A percentile compares a stretch with the other conserved stretches of the same genome.
Evolutionary conservation across 352 stramenopile species (phyloP).

Genomic region (Pythium oligandrum): DNA sequence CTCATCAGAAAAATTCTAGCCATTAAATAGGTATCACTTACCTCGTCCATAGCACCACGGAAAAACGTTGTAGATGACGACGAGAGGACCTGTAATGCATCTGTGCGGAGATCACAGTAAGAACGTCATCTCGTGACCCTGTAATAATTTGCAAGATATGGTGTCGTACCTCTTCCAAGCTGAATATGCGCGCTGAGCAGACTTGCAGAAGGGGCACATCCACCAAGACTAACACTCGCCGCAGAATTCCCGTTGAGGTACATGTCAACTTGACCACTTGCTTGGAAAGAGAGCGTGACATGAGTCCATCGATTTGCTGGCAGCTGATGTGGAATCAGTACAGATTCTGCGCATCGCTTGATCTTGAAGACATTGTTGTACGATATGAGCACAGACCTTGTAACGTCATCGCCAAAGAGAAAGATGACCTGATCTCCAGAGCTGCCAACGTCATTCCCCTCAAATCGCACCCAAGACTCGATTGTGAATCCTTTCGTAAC

Average conservation of each 20-base stretch:
- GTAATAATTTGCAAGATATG: not conserved
- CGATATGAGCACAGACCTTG: conserved; percentile 12
- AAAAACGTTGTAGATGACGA: conserved; percentile 15
- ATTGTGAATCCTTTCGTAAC: conserved; percentile 19
- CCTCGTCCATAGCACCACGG: conserved; percentile 39
- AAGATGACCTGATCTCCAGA: conserved; percentile 23
- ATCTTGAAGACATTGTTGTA: conserved; percentile 19
- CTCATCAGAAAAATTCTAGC: not conserved
- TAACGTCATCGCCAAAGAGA: conserved; percentile 20
- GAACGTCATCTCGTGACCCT: not conserved
- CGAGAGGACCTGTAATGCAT: conserved; percentile 17
- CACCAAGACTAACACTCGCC: conserved; percentile 21
- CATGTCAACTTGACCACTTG: conserved; percentile 14
- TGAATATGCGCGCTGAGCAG: conserved; percentile 6
- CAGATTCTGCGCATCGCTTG: conserved; percentile 20
- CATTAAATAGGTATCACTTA: conserved; percentile 8
- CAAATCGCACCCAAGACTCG: conserved; percentile 35
- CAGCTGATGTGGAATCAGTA: conserved; percentile 32
- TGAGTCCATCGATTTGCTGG: conserved; percentile 27
- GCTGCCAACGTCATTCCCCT: conserved; percentile 2
- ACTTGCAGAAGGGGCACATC: conserved; percentile 19
- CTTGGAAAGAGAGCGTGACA: conserved; percentile 25
- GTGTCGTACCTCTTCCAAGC: not conserved
- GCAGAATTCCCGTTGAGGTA: conserved; percentile 26
- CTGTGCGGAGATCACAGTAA: conserved; percentile 1